Conservation (phyloP, 2,329 filamentous ascomycete genomes). For the Curvularia eragrostidis region DNA sequence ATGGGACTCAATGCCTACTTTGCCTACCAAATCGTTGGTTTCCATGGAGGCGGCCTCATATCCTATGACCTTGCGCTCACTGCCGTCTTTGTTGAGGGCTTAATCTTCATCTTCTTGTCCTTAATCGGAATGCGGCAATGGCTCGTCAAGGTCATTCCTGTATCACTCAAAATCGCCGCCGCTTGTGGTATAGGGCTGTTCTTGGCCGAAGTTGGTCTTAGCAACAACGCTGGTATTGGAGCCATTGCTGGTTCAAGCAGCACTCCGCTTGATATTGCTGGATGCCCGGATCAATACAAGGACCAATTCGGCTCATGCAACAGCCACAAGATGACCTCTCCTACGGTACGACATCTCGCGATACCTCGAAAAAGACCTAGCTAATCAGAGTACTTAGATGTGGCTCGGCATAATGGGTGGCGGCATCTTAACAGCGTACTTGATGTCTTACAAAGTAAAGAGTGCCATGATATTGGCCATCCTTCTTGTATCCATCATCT, state of each 20-base stretch:
- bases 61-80: conserved; percentile 79
- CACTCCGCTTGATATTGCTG: conserved; percentile 77
- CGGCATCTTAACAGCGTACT: conserved; percentile 76
- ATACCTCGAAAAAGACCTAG: conserved; percentile 7
- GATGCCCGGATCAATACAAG: conserved; percentile 67
- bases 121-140: conserved; percentile 84
- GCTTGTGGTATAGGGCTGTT: conserved; percentile 87
- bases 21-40: conserved; percentile 80
- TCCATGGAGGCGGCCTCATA: conserved; percentile 73
- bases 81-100: conserved; percentile 86
- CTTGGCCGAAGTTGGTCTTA: conserved; percentile 75
- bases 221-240: conserved; percentile 82
- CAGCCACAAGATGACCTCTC: conserved; percentile 78
- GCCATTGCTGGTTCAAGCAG: conserved; percentile 68
- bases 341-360: conserved; percentile 56
- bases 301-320: conserved; percentile 64
- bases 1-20: conserved; percentile 81
- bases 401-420: conserved; percentile 90
- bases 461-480: conserved; percentile 86
- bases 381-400: conserved; percentile 55
- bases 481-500: conserved; percentile 82
- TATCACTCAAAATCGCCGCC: conserved; percentile 84
- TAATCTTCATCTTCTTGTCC: conserved; percentile 81
- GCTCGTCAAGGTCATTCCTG: conserved; percentile 81
- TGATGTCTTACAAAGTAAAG: conserved; percentile 86